Conservation (phyloP, 2,329 filamentous ascomycete genomes). For the Fusarium sp. region DNA sequence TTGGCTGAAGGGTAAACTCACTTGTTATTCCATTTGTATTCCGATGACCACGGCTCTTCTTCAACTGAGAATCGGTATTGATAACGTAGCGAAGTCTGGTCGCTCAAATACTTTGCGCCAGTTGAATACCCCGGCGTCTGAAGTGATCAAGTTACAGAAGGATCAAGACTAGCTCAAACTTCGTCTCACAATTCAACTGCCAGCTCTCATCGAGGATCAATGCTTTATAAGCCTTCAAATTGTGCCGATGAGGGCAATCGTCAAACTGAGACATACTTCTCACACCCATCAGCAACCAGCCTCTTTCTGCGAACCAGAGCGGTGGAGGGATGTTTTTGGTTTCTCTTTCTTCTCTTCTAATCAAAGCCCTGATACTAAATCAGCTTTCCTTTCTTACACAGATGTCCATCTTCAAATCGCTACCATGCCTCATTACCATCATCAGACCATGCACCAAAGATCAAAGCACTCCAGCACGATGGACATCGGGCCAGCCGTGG, state of each 20-base stretch:
- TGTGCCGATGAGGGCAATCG: background rate
- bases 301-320: background rate
- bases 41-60: accelerated
- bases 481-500: background rate
- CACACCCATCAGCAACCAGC: background rate
- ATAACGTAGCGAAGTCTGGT: background rate
- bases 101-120: background rate
- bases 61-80: background rate
- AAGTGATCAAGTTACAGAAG: background rate
- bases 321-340: background rate
- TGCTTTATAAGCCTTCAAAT: background rate
- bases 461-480: no score
- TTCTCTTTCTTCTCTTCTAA: background rate
- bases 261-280: background rate
- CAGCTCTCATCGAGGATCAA: background rate
- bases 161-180: background rate
- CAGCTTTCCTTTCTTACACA: background rate
- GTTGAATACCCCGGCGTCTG: background rate
- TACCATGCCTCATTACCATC: background rate
- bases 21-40: background rate
- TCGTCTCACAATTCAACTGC: background rate
- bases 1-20: background rate
- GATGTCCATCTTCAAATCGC: background rate
- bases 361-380: background rate
- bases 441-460: background rate